Percentiles rank a stretch among this genome's conserved stretches.
Conservation (phyloP, 371 early-diverging fungal genomes). For the Mortierella sp. region DNA sequence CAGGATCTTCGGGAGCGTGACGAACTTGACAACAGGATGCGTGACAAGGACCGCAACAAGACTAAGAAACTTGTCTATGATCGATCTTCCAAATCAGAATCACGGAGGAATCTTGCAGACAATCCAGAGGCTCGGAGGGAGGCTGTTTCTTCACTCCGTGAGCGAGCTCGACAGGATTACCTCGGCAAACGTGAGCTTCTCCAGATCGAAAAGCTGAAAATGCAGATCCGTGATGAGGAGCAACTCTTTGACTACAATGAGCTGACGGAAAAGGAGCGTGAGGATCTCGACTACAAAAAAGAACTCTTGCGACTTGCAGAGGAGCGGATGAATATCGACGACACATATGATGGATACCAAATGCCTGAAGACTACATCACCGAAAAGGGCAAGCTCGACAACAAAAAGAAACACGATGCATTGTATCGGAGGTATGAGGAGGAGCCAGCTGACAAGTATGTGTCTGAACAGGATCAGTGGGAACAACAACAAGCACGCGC, state of each 20-base stretch:
- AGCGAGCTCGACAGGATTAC: conserved; percentile 90
- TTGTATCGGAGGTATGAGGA: conserved; percentile 93
- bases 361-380: conserved; percentile 96
- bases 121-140: conserved; percentile 74
- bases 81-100: conserved; percentile 76
- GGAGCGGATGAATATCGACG: conserved; percentile 83
- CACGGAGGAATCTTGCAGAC: conserved; percentile 84
- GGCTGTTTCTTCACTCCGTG: conserved; percentile 80
- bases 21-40: conserved; percentile 86
- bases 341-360: conserved; percentile 84
- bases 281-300: conserved; percentile 84
- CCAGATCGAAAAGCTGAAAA: conserved; percentile 78
- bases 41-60: conserved; percentile 84
- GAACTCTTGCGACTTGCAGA: conserved; percentile 83
- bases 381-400: conserved; percentile 95
- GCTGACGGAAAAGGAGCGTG: conserved; percentile 81
- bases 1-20: conserved; percentile 85
- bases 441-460: conserved; percentile 67
- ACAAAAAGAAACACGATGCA: conserved; percentile 89
- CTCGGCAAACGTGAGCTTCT: conserved; percentile 88
- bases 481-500: conserved; percentile 83
- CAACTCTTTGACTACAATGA: conserved; percentile 79
- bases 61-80: conserved; percentile 88
- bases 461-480: conserved; percentile 96
- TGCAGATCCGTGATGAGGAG: conserved; percentile 90